These are phyloP conservation scores for Physcomitrellopsis africana DNA, from an alignment of 225 moss, liverwort and hornwort genomes.

Conservation along the genomic window DNA sequence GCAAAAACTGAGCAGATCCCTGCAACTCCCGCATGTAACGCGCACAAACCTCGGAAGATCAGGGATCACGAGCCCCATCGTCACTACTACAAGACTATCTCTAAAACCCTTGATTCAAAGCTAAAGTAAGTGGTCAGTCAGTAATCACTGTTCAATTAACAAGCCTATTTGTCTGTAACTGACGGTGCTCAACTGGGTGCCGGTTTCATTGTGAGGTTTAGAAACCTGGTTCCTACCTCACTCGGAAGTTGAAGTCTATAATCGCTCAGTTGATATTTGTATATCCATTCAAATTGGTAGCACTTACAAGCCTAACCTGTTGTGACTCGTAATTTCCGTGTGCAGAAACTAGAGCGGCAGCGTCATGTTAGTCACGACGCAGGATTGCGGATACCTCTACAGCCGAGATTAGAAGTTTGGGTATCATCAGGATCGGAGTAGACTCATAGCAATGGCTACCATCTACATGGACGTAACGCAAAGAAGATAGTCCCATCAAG, in stretches of 20 bases:
- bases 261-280: no score
- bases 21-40: constrained; percentile 27
- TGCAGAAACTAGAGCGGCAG: constrained; percentile 47
- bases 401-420: constrained; percentile 8
- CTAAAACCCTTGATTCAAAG: constrained; percentile 61
- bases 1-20: constrained; percentile 49
- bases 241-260: no score
- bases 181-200: neutral
- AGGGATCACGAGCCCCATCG: constrained; percentile 67
- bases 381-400: constrained; percentile 35
- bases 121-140: constrained; percentile 49
- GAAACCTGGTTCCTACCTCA: no score
- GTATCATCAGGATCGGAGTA: constrained; percentile 17
- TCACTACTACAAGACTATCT: constrained; percentile 64
- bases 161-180: neutral
- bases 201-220: no score
- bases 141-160: neutral
- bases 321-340: constrained; percentile 21
- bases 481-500: neutral
- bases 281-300: neutral
- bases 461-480: neutral
- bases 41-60: constrained; percentile 56
- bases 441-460: constrained; percentile 13
- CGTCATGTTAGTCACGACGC: constrained; percentile 31
- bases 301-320: constrained; percentile 8